A percentile compares a stretch with the other conserved stretches of the same genome.
These are phyloP conservation scores for Pinus taeda DNA, from an alignment of 75 land plant species.

Conservation along the genomic window DNA sequence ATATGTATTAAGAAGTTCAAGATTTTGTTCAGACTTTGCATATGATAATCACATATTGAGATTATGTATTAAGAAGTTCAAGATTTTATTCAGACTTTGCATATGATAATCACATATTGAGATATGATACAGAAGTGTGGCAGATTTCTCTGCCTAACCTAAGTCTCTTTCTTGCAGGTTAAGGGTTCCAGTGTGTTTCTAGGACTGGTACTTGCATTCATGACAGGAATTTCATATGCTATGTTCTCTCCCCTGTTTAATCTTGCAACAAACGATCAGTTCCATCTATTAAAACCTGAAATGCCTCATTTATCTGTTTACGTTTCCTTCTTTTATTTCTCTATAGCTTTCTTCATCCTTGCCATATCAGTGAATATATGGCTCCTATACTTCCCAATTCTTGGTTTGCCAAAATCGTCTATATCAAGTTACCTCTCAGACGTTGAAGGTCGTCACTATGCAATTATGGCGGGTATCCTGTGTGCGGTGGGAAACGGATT, in stretches of 20 bases:
- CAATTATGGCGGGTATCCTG: conserved; percentile 19
- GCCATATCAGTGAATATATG: conserved; percentile 15
- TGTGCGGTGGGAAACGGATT: conserved; percentile 30
- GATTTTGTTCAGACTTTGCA: background rate
- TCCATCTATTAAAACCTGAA: conserved; percentile 19
- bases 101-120: background rate
- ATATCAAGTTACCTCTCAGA: conserved; percentile 16
- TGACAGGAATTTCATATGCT: conserved; percentile 26
- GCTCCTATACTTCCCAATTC: conserved; percentile 23
- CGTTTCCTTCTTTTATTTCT: conserved; percentile 29
- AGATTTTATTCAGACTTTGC: background rate
- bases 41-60: background rate
- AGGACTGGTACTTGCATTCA: conserved; percentile 25
- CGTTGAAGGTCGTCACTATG: conserved; percentile 19
- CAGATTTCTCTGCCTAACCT: background rate
- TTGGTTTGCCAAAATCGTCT: conserved; percentile 25
- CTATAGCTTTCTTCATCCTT: conserved; percentile 10
- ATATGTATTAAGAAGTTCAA: background rate
- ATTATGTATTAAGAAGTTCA: background rate
- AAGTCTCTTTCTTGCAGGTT: conserved; percentile 11
- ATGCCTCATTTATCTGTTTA: conserved; percentile 18
- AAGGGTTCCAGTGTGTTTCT: conserved; percentile 11
- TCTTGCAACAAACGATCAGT: conserved; percentile 30
- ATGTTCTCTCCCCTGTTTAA: conserved; percentile 29
- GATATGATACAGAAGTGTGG: background rate